A percentile compares a stretch with the other conserved stretches of the same genome.
phyloP scores from a whole-genome alignment of 257 asterid species.

The Mitragyna speciosa region DNA sequence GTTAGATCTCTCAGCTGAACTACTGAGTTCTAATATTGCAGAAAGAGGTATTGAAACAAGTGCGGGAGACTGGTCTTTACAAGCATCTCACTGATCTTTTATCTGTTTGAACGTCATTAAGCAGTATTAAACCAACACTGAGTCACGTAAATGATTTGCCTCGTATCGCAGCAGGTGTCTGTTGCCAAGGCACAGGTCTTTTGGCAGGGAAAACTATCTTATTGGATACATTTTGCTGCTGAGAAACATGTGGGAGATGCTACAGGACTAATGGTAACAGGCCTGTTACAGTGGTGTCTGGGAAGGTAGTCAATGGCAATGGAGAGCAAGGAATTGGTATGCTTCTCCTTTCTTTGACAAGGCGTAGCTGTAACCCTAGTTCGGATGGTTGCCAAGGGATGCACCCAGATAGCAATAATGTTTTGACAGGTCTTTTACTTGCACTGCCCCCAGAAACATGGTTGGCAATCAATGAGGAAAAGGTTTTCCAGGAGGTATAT shows the following conservation, averaged over 20 bases:
- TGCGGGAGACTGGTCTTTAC: conserved; percentile 77
- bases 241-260: conserved; percentile 71
- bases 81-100: conserved; percentile 61
- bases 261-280: conserved; percentile 63
- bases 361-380: conserved; percentile 37
- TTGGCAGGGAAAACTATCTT: conserved; percentile 57
- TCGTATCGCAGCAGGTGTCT: conserved; percentile 64
- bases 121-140: conserved; percentile 32
- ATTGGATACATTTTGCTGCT: conserved; percentile 55
- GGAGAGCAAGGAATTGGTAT: conserved; percentile 78
- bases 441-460: conserved; percentile 91
- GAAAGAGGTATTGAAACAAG: conserved; percentile 87
- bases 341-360: conserved; percentile 68
- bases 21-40: conserved; percentile 30
- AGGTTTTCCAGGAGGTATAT: conserved; percentile 59
- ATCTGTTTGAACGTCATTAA: conserved; percentile 41
- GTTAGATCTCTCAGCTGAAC: conserved; percentile 13
- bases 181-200: conserved; percentile 87
- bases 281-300: conserved; percentile 68
- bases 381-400: conserved; percentile 40
- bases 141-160: conserved; percentile 47
- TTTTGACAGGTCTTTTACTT: conserved; percentile 74
- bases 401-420: conserved; percentile 76
- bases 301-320: conserved; percentile 56
- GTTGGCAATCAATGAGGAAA: conserved; percentile 63